Evolutionary conservation across 1,284 basidiomycete species (phyloP).

Genomic region (Leucoagaricus sp.): DNA sequence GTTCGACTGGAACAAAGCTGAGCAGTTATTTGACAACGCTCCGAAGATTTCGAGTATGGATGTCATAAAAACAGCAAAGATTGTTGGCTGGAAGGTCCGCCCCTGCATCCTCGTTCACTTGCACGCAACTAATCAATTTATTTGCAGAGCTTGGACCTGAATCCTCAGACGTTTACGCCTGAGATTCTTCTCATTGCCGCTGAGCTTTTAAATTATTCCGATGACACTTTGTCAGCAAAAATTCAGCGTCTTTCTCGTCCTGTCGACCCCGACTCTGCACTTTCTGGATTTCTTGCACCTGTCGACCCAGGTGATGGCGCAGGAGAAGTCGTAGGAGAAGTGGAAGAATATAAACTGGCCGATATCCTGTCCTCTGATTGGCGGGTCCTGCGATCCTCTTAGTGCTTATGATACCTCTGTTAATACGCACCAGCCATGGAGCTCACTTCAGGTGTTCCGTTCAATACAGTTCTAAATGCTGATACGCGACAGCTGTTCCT

Average conservation of each 20-base stretch:
- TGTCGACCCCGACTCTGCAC: slow-evolving; percentile 19
- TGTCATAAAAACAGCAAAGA: slow-evolving; percentile 34
- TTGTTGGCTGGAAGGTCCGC: slow-evolving; percentile 58
- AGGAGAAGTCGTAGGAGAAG: slow-evolving; percentile 19
- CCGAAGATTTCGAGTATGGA: slow-evolving; percentile 29
- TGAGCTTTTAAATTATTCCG: slow-evolving; percentile 29
- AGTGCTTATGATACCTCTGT: background rate
- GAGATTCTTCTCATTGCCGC: slow-evolving; percentile 50
- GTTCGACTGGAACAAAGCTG: slow-evolving; percentile 42
- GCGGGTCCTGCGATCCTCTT: slow-evolving; percentile 4
- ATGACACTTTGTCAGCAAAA: slow-evolving; percentile 22
- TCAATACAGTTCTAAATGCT: too few species aligned
- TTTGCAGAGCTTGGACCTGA: slow-evolving; percentile 50
- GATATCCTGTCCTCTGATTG: slow-evolving; percentile 23
- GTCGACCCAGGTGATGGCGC: slow-evolving; percentile 12
- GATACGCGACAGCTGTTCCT: too few species aligned
- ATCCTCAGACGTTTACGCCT: slow-evolving; percentile 53
- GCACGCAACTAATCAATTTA: slow-evolving; percentile 2
- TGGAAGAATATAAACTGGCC: slow-evolving; percentile 21
- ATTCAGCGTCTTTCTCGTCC: slow-evolving; percentile 32
- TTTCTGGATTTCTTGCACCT: slow-evolving; percentile 25
- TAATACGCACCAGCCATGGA: background rate
- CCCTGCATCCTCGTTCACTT: background rate
- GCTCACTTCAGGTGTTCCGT: too few species aligned
- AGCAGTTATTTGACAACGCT: slow-evolving; percentile 42